Evolutionary conservation across 805 yeast species (phyloP).

Genomic region (Jamesozyma piceae): DNA sequence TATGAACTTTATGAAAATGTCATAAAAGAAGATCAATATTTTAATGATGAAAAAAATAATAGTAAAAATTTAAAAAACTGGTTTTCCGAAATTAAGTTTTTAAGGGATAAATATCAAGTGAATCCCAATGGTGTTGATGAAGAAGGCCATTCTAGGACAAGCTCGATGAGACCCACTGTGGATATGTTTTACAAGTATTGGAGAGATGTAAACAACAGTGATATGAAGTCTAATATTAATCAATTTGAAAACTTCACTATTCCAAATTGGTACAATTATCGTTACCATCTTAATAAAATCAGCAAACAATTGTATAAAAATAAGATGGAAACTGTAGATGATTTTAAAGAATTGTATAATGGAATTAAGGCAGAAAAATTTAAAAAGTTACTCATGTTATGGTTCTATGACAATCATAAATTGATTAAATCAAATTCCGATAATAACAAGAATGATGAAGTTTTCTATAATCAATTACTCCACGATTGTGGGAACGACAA

Average conservation of each 20-base stretch:
- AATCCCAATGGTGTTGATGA: not conserved
- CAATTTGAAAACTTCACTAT: slow-evolving; percentile 18
- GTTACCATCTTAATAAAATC: slow-evolving; percentile 12
- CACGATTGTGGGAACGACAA: slow-evolving; percentile 16
- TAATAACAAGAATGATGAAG: slow-evolving; percentile 9
- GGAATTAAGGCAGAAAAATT: slow-evolving; percentile 8
- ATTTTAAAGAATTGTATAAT: slow-evolving; percentile 20
- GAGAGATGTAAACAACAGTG: slow-evolving; percentile 13
- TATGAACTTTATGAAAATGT: slow-evolving; percentile 18
- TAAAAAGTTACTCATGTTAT: slow-evolving; percentile 17
- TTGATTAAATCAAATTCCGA: slow-evolving; percentile 6
- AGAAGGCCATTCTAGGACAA: not conserved
- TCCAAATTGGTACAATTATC: slow-evolving; percentile 23
- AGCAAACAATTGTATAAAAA: slow-evolving; percentile 15
- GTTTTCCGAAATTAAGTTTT: slow-evolving; percentile 2
- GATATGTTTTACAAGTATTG: slow-evolving; percentile 18
- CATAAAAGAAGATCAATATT: not conserved
- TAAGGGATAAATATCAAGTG: not conserved
- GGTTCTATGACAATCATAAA: slow-evolving; percentile 24
- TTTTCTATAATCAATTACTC: slow-evolving; percentile 15
- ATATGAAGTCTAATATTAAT: slow-evolving; percentile 8
- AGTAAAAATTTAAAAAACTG: slow-evolving; percentile 5
- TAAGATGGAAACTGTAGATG: slow-evolving; percentile 16
- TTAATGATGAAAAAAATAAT: not conserved
- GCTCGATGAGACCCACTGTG: slow-evolving; percentile 3